A percentile compares a stretch with the other conserved stretches of the same genome.
Conservation (phyloP, 2,329 filamentous ascomycete genomes). For the Ophiobolus disseminans region DNA sequence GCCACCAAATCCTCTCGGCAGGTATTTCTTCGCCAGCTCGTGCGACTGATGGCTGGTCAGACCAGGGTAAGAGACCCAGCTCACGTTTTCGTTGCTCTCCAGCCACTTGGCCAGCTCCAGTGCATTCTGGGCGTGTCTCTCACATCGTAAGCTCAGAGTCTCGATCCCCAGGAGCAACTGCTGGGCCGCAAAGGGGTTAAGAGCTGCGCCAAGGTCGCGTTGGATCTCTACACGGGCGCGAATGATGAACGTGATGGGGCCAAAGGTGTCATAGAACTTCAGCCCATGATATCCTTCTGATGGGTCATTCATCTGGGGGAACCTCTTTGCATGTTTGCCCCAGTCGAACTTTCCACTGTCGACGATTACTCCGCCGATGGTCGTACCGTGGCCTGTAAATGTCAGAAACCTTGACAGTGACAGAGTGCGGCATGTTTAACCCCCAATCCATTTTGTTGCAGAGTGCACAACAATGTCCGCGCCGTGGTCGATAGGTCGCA, state of each 20-base stretch:
- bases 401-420: not conserved
- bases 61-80: slow-evolving; percentile 94
- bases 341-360: slow-evolving; percentile 95
- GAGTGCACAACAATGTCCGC: slow-evolving; percentile 95
- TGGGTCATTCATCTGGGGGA: slow-evolving; percentile 92
- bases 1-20: slow-evolving; percentile 83
- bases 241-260: slow-evolving; percentile 80
- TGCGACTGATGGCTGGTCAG: slow-evolving; percentile 83
- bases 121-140: slow-evolving; percentile 87
- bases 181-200: slow-evolving; percentile 93
- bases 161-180: slow-evolving; percentile 88
- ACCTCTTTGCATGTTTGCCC: slow-evolving; percentile 81
- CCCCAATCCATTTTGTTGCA: slow-evolving; percentile 96
- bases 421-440: slow-evolving; percentile 42
- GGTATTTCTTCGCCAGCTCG: slow-evolving; percentile 82
- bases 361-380: slow-evolving; percentile 83
- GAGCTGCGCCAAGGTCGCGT: slow-evolving; percentile 79
- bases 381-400: slow-evolving; percentile 73
- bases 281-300: slow-evolving; percentile 90
- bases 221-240: slow-evolving; percentile 88
- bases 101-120: slow-evolving; percentile 81
- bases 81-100: slow-evolving; percentile 80
- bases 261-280: slow-evolving; percentile 94
- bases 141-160: slow-evolving; percentile 84
- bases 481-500: slow-evolving; percentile 85